Conservation (phyloP, 441 rosid genomes). For the Adansonia grandidieri region DNA sequence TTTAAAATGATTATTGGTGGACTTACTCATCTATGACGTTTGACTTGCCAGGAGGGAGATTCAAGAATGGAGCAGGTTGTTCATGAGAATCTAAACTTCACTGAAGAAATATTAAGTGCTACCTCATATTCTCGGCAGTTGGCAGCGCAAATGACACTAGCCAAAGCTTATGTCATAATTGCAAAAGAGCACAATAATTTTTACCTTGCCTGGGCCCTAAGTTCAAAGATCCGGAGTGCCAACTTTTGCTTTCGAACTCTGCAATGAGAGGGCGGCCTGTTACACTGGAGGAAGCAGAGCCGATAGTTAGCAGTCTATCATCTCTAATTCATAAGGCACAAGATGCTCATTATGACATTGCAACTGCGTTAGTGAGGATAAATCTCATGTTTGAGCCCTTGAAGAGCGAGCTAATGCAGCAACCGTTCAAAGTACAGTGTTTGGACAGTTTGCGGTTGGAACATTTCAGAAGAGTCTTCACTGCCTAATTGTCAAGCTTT, state of each 20-base stretch:
- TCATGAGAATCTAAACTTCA: constrained; percentile 22
- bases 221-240: constrained; percentile 82
- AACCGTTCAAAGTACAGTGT: constrained; percentile 69
- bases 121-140: constrained; percentile 81
- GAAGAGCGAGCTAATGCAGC: constrained; percentile 96
- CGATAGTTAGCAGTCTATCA: constrained; percentile 68
- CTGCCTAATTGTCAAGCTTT: constrained; percentile 74
- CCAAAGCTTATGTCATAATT: constrained; percentile 92
- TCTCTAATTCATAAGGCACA: constrained; percentile 81
- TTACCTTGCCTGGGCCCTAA: constrained; percentile 88
- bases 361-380: constrained; percentile 84
- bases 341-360: constrained; percentile 88
- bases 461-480: constrained; percentile 76
- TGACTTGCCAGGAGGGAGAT: constrained; percentile 38
- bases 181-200: constrained; percentile 94
- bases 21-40: constrained; percentile 30
- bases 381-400: constrained; percentile 90
- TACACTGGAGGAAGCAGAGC: constrained; percentile 70
- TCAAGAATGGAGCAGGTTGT: background rate
- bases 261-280: constrained; percentile 82
- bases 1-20: constrained; percentile 22
- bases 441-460: constrained; percentile 81
- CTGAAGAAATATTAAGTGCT: constrained; percentile 70
- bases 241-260: constrained; percentile 84
- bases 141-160: constrained; percentile 89